Evolutionary conservation across 2,329 filamentous ascomycete species (phyloP).

Genomic region (Didymella glomerata): DNA sequence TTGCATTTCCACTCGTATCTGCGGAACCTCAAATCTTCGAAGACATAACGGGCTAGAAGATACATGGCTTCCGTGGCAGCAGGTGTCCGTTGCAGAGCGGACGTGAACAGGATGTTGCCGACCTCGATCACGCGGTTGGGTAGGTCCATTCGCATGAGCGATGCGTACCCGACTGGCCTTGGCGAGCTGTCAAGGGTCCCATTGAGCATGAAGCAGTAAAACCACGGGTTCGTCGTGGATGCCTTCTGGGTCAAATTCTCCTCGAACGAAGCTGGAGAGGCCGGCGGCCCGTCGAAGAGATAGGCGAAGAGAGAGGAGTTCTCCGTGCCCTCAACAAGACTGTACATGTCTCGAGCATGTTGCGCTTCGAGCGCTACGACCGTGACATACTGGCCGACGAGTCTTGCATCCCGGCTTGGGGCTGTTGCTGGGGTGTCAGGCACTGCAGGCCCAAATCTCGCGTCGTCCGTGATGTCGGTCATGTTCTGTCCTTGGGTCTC

Average conservation of each 20-base stretch:
- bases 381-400: slow-evolving; percentile 16
- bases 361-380: slow-evolving; percentile 9
- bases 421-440: slow-evolving; percentile 12
- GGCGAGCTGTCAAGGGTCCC: background rate
- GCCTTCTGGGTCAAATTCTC: slow-evolving; percentile 16
- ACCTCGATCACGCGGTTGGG: slow-evolving; percentile 64
- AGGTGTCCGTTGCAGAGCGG: slow-evolving; percentile 61
- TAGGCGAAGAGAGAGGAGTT: slow-evolving; percentile 24
- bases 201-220: slow-evolving; percentile 22
- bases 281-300: slow-evolving; percentile 25
- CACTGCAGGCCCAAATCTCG: slow-evolving; percentile 9
- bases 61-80: slow-evolving; percentile 67
- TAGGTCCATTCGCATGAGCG: slow-evolving; percentile 52
- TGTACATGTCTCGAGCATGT: slow-evolving; percentile 18
- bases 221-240: slow-evolving; percentile 25
- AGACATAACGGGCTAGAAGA: slow-evolving; percentile 62
- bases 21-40: slow-evolving; percentile 62
- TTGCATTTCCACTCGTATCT: slow-evolving; percentile 73
- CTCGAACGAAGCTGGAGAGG: slow-evolving; percentile 9
- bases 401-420: slow-evolving; percentile 18
- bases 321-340: slow-evolving; percentile 6
- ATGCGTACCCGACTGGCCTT: slow-evolving; percentile 21
- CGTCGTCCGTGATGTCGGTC: background rate
- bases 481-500: background rate
- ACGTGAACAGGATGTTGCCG: slow-evolving; percentile 63